Base-by-base conservation (phyloP, 2,329 filamentous ascomycete species). In the Ceratocystis cubensis region DNA sequence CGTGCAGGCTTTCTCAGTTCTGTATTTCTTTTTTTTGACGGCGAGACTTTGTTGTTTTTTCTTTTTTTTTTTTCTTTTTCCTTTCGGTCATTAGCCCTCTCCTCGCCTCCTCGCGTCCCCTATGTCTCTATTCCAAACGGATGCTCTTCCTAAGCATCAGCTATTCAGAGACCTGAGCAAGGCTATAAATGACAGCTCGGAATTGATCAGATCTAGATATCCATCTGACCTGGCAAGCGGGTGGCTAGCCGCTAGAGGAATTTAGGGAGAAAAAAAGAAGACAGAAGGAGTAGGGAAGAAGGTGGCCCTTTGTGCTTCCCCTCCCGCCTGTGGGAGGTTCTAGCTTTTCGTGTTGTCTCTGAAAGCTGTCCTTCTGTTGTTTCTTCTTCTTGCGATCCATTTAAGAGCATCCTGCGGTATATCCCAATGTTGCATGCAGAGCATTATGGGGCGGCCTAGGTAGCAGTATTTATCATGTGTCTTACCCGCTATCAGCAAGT, bases 171-270 rank as follows among this genome's bases (percentile, higher is more conserved):
- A 41, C 37, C 37, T 41, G 37, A 41, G 37, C 37, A 41, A 37
- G 33, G 17, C 15, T 37, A 59, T 5, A 59, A 30, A 59, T 59
- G 56, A 59, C 56, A 59, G 56, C 28, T 59, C 56, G 33, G n/a
- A 53, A 20, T n/a, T 25, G n/a, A 20, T 20, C n/a, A 22, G n/a
- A 25, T 25, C 48, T 25, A 53, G n/a, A 53, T 53, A 25, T 22
- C 46, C n/a, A n/a, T 50, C n/a, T 50, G n/a, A 8, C 6, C 46
- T 50, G 6, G 30, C 30, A 33, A 33, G 30, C 30, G 30, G 30
- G 30, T 33, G 30, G 48, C 13, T 41, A 41, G 37, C 3, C 13
- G 13, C 37, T 41, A 41, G 13, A 15, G 37, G 13, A 41, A 41
- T 41, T 15, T 13, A 41, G 37, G 37, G 37, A 41, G 37, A 41